Percentiles rank a stretch among this genome's conserved stretches.
Evolutionary conservation across 768 basidiomycete genomes (phyloP).

Genomic region (Pulveroboletus sp.): DNA sequence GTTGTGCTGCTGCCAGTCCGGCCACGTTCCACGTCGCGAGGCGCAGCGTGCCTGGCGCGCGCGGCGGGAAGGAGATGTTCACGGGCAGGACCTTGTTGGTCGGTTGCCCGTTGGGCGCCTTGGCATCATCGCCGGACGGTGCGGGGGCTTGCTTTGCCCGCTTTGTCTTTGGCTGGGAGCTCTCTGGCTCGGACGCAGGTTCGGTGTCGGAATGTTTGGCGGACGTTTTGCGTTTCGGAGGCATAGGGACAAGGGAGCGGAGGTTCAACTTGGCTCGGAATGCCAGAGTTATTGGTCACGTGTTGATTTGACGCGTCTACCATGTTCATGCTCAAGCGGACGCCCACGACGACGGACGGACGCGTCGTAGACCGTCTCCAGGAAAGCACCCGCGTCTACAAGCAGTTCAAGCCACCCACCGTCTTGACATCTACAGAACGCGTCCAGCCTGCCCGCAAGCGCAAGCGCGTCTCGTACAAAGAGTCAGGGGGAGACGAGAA

Average conservation of each 20-base stretch:
- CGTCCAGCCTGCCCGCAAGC: slow-evolving; percentile 69
- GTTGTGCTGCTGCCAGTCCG: slow-evolving; percentile 68
- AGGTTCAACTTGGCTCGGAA: too few species aligned
- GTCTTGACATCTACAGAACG: slow-evolving; percentile 42
- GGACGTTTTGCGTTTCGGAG: slow-evolving; percentile 28
- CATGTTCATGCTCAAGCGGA: slow-evolving; percentile 59
- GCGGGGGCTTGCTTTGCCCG: slow-evolving; percentile 24
- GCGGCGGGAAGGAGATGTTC: slow-evolving; percentile 53
- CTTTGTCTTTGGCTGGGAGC: slow-evolving; percentile 22
- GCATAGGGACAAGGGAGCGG: too few species aligned
- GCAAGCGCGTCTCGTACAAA: slow-evolving; percentile 86
- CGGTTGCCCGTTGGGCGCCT: slow-evolving; percentile 51
- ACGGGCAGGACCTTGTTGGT: slow-evolving; percentile 73
- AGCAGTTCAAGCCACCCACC: slow-evolving; percentile 78
- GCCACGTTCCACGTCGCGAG: slow-evolving; percentile 80
- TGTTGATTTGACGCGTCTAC: slow-evolving; percentile 15
- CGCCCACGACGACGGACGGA: slow-evolving; percentile 68
- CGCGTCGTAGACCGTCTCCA: slow-evolving; percentile 61
- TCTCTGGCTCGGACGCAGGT: slow-evolving; percentile 31
- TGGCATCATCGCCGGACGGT: slow-evolving; percentile 7
- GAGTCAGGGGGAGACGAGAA: slow-evolving; percentile 57
- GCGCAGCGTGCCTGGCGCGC: slow-evolving; percentile 43
- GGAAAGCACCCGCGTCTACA: slow-evolving; percentile 69
- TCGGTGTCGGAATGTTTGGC: slow-evolving; percentile 34
- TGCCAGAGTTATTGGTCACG: too few species aligned